Conservation (phyloP, 1,139 yeast species). For the Kazachstania sp. region DNA sequence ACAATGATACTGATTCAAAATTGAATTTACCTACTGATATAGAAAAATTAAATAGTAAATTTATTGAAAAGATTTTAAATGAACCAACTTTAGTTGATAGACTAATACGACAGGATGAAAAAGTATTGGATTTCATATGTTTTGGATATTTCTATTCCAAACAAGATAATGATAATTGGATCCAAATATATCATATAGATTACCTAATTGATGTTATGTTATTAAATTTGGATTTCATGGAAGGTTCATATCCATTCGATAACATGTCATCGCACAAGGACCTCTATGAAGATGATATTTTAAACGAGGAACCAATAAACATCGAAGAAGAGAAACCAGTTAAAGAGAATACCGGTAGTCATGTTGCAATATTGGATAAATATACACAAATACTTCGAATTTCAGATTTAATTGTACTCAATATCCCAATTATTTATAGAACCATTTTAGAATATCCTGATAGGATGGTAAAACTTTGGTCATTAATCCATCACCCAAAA, state of each 20-base stretch:
- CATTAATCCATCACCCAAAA: slow-evolving; percentile 54
- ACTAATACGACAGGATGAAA: slow-evolving; percentile 37
- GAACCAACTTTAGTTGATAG: slow-evolving; percentile 47
- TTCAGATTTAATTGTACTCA: slow-evolving; percentile 80
- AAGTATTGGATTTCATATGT: slow-evolving; percentile 44
- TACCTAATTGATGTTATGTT: slow-evolving; percentile 24
- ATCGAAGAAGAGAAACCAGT: neutral
- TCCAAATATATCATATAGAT: slow-evolving; percentile 38
- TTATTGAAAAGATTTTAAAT: slow-evolving; percentile 61
- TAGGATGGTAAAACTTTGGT: slow-evolving; percentile 68
- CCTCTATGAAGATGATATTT: neutral
- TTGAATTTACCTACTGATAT: neutral
- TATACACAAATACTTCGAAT: slow-evolving; percentile 23
- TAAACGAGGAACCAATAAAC: neutral
- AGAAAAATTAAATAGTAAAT: slow-evolving; percentile 46
- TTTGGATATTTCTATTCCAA: slow-evolving; percentile 32
- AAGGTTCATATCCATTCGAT: slow-evolving; percentile 2
- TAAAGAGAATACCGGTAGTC: neutral
- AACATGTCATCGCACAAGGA: neutral
- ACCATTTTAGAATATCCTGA: slow-evolving; percentile 68
- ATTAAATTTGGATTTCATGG: slow-evolving; percentile 17
- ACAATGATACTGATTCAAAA: neutral
- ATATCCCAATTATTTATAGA: slow-evolving; percentile 88
- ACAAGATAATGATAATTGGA: slow-evolving; percentile 8
- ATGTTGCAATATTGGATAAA: slow-evolving; percentile 7